Evolutionary conservation across 2,329 filamentous ascomycete species (phyloP), one percentile per base, ranked within the genome.

Genomic region (Aspergillus sp.): DNA sequence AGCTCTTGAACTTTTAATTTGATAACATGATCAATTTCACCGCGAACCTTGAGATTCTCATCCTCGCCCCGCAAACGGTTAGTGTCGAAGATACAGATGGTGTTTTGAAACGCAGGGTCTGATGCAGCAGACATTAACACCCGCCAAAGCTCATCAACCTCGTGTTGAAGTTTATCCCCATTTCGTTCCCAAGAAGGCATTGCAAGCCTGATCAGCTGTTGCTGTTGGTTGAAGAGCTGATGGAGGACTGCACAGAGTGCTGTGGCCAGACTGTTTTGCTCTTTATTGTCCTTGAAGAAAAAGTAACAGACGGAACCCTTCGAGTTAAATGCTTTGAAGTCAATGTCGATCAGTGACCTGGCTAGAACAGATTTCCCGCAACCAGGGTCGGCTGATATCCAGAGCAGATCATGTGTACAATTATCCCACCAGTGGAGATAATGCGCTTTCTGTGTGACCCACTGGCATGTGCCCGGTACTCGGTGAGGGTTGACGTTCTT

Each of bases 231-330:
- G 51, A 76, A 75, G 1, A 78, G 61, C 49, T 78, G 73, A 62
- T 77, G 72, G 0, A 78, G 64, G 13, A 77, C 24, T 6, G 71
- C 69, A 41, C 69, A 76, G 1, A 78, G 44, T 4, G 72, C 74
- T 5, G 20, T 64, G 8, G 56, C 42, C 39, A 71, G 41, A 36
- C 49, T 61, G 22, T 71, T 68, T 51, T 77, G 71, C 2, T 70
- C 62, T 0, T 71, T n/a, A n/a, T n/a, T n/a, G n/a, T n/a, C n/a
- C n/a, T n/a, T n/a, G n/a, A n/a, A n/a, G n/a, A n/a, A n/a, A n/a
- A n/a, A n/a, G n/a, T n/a, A n/a, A n/a, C n/a, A n/a, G n/a, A n/a
- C n/a, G n/a, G n/a, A n/a, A n/a, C n/a, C n/a, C n/a, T n/a, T n/a
- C n/a, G n/a, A n/a, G n/a, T n/a, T n/a, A n/a, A n/a, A n/a, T n/a